phyloP scores from a whole-genome alignment of 768 basidiomycete species.

The Pseudohyphozyma bogoriensis region DNA sequence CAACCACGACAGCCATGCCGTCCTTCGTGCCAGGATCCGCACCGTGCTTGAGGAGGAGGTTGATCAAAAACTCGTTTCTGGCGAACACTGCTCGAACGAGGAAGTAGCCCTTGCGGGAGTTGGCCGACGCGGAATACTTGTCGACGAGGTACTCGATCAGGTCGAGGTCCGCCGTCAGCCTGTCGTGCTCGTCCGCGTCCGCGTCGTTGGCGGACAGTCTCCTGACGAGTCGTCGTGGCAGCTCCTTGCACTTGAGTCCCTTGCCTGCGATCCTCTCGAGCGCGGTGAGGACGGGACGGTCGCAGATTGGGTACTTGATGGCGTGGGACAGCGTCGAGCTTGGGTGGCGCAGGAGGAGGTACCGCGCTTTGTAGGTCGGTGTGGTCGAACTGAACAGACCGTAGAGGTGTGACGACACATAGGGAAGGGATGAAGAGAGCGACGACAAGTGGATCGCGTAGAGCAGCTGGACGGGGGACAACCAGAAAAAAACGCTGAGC shows the following conservation, averaged over 20 bases:
- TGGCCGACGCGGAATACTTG: conserved; percentile 45
- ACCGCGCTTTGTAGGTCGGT: conserved; percentile 54
- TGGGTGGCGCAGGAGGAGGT: conserved; percentile 46
- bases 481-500: neutral
- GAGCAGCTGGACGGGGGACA: conserved; percentile 49
- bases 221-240: conserved; percentile 63
- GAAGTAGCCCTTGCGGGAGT: conserved; percentile 71
- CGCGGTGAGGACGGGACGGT: conserved; percentile 38
- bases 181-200: conserved; percentile 2
- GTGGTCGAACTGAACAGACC: conserved; percentile 51
- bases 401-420: conserved; percentile 49
- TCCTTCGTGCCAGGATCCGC: conserved; percentile 59
- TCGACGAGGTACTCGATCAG: conserved; percentile 36
- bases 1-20: conserved; percentile 60
- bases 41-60: conserved; percentile 58
- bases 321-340: conserved; percentile 33
- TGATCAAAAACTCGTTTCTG: conserved; percentile 53
- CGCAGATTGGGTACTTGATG: conserved; percentile 29
- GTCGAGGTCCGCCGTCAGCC: conserved; percentile 23
- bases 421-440: conserved; percentile 55
- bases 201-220: conserved; percentile 38
- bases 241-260: conserved; percentile 32
- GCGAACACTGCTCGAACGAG: conserved; percentile 67
- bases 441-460: conserved; percentile 67
- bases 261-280: conserved; percentile 43